Conservation (phyloP, 1,284 basidiomycete genomes). For the Cutaneotrichosporon mucoides region DNA sequence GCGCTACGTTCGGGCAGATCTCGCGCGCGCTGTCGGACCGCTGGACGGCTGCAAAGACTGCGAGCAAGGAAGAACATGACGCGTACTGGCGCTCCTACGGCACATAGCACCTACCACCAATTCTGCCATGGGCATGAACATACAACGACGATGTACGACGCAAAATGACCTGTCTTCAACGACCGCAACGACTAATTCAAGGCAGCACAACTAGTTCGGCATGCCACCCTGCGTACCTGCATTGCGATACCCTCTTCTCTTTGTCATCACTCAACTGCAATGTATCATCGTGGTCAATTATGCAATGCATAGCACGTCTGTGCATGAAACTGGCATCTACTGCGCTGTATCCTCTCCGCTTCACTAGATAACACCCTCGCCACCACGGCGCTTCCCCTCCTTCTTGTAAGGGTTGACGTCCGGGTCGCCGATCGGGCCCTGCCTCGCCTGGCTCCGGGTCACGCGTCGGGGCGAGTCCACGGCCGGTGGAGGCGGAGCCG, state of each 20-base stretch:
- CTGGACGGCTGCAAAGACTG: conserved; percentile 31
- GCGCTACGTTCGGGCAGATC: conserved; percentile 38
- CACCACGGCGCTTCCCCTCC: conserved; percentile 28
- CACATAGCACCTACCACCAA: neutral
- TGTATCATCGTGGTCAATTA: neutral
- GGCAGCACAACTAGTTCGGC: too few species aligned
- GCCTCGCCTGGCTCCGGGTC: conserved; percentile 29
- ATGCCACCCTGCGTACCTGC: too few species aligned
- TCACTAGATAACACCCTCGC: conserved; percentile 40
- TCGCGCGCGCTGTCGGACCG: conserved; percentile 39
- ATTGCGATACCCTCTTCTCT: neutral
- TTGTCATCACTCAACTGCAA: neutral
- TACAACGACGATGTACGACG: neutral
- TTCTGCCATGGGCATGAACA: neutral
- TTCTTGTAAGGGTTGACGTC: conserved; percentile 42
- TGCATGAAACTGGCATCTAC: too few species aligned
- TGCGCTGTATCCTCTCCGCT: neutral
- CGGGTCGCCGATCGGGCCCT: conserved; percentile 37
- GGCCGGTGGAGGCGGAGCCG: conserved; percentile 22
- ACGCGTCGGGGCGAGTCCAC: conserved; percentile 35
- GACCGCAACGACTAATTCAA: too few species aligned
- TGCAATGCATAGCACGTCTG: too few species aligned
- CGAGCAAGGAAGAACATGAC: conserved; percentile 16
- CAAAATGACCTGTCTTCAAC: too few species aligned
- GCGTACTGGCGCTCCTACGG: conserved; percentile 11